Evolutionary conservation across 306 rosid genomes (phyloP).

Genomic region (Ochetophila trinervis): DNA sequence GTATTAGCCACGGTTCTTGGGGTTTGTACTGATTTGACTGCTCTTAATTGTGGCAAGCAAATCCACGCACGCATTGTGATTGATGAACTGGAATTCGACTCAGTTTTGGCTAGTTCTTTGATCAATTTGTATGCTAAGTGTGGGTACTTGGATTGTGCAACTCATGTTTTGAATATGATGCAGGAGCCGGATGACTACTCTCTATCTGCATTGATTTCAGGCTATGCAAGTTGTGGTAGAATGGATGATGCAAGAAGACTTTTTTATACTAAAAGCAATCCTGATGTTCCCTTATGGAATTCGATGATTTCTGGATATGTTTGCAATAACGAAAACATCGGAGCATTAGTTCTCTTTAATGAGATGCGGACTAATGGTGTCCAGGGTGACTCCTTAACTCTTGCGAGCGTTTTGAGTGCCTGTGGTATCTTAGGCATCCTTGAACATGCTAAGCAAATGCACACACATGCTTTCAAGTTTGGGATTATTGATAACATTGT

Average conservation of each 20-base stretch:
- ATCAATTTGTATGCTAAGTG: conserved; percentile 68
- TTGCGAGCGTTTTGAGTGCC: conserved; percentile 61
- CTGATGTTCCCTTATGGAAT: conserved; percentile 60
- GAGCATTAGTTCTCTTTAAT: conserved; percentile 54
- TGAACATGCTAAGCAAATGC: conserved; percentile 52
- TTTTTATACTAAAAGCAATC: conserved; percentile 42
- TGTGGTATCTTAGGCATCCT: conserved; percentile 36
- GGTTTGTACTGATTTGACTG: conserved; percentile 56
- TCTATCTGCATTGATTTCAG: conserved; percentile 63
- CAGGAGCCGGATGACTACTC: conserved; percentile 75
- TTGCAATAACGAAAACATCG: conserved; percentile 44
- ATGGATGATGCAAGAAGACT: conserved; percentile 66
- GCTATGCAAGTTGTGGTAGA: conserved; percentile 60
- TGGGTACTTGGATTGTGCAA: conserved; percentile 65
- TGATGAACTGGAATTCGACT: conserved; percentile 51
- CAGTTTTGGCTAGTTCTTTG: conserved; percentile 54
- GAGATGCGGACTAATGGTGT: conserved; percentile 53
- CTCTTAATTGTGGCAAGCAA: conserved; percentile 68
- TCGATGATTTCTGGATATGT: conserved; percentile 70
- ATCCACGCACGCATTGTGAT: conserved; percentile 62
- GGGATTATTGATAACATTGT: conserved; percentile 51
- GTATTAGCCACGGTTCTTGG: conserved; percentile 56
- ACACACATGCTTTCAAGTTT: conserved; percentile 49
- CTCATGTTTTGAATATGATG: conserved; percentile 36
- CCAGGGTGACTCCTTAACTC: conserved; percentile 44